A percentile compares a stretch with the other conserved stretches of the same genome.
These are phyloP conservation scores for Plasmodium vivax DNA, from an alignment of 169 alveolate species.

Conservation along the genomic window DNA sequence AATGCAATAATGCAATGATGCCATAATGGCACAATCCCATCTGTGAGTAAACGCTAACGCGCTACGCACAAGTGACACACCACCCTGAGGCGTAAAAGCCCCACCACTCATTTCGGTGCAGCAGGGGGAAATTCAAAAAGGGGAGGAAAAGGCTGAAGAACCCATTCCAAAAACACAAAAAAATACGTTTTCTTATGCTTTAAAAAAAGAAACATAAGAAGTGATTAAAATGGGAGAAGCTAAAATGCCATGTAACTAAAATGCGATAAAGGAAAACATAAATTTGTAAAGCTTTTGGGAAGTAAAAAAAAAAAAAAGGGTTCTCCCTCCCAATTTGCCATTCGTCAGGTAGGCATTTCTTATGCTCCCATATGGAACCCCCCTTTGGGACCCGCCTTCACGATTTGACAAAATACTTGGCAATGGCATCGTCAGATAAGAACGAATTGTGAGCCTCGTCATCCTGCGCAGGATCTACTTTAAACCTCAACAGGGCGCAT, in stretches of 20 bases:
- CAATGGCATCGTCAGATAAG: conserved; percentile 34
- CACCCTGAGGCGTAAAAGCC: background rate
- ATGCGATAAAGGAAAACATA: background rate
- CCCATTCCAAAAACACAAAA: background rate
- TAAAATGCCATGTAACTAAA: background rate
- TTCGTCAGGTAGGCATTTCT: background rate
- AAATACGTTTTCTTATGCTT: background rate
- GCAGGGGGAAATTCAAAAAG: background rate
- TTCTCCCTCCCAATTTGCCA: background rate
- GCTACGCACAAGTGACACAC: background rate
- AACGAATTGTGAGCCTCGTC: background rate
- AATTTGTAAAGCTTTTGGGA: background rate
- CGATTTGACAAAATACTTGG: conserved; percentile 38
- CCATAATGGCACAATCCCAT: background rate
- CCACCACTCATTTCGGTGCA: background rate
- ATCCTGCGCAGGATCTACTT: conserved; percentile 12
- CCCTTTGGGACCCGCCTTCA: background rate
- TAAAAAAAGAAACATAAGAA: background rate
- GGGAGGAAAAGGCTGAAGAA: background rate
- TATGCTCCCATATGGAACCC: background rate
- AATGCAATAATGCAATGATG: too few relatives aligned
- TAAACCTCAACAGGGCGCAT: conserved; percentile 36
- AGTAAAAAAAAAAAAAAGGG: background rate
- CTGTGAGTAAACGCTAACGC: background rate
- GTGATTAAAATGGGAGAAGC: background rate